Percentiles rank a stretch among this genome's conserved stretches.
phyloP scores from a whole-genome alignment of 768 basidiomycete species.

The Candolleomyces aberdarensis region DNA sequence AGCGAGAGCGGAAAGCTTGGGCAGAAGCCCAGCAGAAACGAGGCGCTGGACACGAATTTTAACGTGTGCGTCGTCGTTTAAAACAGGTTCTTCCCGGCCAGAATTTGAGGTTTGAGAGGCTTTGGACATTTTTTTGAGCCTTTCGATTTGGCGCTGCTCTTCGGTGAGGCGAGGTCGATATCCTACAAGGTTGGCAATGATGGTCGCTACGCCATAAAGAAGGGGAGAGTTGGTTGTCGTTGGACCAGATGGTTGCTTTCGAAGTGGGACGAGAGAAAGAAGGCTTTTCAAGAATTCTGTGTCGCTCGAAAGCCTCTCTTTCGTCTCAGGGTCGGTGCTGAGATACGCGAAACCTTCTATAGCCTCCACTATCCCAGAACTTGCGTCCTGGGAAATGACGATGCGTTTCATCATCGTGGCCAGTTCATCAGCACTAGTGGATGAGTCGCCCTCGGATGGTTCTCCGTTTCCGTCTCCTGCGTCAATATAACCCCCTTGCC shows the following conservation, averaged over 20 bases:
- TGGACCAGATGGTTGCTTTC: conserved; percentile 26
- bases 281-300: conserved; percentile 51
- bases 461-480: conserved; percentile 27
- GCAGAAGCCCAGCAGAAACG: conserved; percentile 60
- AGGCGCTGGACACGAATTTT: conserved; percentile 54
- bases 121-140: conserved; percentile 73
- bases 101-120: conserved; percentile 23
- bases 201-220: conserved; percentile 74
- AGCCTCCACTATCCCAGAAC: conserved; percentile 52
- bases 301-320: conserved; percentile 58
- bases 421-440: conserved; percentile 39
- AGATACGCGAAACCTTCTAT: conserved; percentile 88
- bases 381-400: conserved; percentile 38
- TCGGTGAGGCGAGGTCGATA: conserved; percentile 71
- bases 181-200: conserved; percentile 70
- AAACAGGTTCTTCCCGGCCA: conserved; percentile 27
- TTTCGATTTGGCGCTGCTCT: conserved; percentile 81
- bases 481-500: conserved; percentile 52
- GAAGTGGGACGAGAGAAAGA: conserved; percentile 54
- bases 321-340: conserved; percentile 58
- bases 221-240: conserved; percentile 46
- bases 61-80: conserved; percentile 70
- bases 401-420: conserved; percentile 56
- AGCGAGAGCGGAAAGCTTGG: conserved; percentile 56
- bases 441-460: conserved; percentile 9